Evolutionary conservation across 1,284 basidiomycete species (phyloP), one percentile per base, ranked within the genome.

Genomic region (Boletellus deceptivus): DNA sequence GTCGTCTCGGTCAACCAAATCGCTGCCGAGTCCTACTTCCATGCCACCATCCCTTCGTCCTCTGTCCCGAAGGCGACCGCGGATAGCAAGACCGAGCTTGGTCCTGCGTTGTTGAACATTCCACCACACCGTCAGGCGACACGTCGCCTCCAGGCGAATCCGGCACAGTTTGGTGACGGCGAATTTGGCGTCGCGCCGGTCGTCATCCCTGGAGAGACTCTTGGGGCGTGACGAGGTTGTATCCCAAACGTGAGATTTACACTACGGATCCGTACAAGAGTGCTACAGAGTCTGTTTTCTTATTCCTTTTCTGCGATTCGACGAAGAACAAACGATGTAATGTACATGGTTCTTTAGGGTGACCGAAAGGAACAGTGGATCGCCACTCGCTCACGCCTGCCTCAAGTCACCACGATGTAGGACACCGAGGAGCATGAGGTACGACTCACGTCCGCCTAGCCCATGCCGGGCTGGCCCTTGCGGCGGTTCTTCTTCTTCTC

Each of bases 1-100:
- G 55, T 59, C 27, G 48, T 48, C 4, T 22, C 42, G 16, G 63
- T 70, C 34, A 68, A 67, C 47, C 67, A 67, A 40, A 53, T 70
- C 22, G 40, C 55, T 11, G 49, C 65, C 35, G 65, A 70, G 41
- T 36, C 48, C 20, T 55, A 55, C 0, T 55, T 48, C 43, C 57
- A 70, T 4, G 55, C 54, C 41, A 56, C 46, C 0, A 55, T 67
- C 34, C 67, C 68, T 16, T 35, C 50, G 2, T 22, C 52, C 2
- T 55, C 67, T n/a, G 27, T 69, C 24, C 60, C 64, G 2, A 46
- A 52, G n/a, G 40, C 37, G 43, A 44, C 50, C 6, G 16, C 37
- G 25, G 44, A 29, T 3, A 24, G 38, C 43, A 69, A 66, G 31
- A n/a, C 46, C 3, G 60, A 66, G 31, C 56, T 64, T 3, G 65